Evolutionary conservation across 1,284 basidiomycete genomes (phyloP).

Genomic region (Takashimella koratensis): DNA sequence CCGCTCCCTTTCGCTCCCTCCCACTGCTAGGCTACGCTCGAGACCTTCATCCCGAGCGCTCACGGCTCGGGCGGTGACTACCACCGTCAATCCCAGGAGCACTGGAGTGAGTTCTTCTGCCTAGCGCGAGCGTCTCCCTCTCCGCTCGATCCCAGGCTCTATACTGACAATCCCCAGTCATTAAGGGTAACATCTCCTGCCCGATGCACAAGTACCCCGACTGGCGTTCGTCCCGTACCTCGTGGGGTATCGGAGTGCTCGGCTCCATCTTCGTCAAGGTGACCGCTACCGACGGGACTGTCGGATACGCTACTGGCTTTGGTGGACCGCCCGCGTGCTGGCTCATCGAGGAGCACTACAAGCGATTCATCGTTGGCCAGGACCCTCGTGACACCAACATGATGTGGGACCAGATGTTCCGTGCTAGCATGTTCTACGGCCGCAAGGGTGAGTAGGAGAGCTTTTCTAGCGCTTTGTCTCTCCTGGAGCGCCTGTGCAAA

Average conservation of each 20-base stretch:
- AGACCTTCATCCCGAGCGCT: slow-evolving; percentile 50
- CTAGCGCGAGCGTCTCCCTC: neutral
- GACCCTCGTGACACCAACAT: slow-evolving; percentile 54
- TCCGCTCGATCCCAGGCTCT: neutral
- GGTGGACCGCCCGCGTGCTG: slow-evolving; percentile 57
- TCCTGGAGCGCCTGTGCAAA: neutral
- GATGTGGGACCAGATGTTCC: slow-evolving; percentile 53
- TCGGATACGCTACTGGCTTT: slow-evolving; percentile 55
- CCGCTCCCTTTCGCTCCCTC: neutral
- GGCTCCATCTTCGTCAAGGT: slow-evolving; percentile 55
- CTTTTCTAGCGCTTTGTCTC: too few relatives aligned
- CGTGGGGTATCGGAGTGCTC: slow-evolving; percentile 50
- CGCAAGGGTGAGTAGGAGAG: slow-evolving; percentile 47
- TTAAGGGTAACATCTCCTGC: slow-evolving; percentile 48
- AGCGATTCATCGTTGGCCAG: slow-evolving; percentile 55
- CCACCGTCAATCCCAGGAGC: slow-evolving; percentile 48
- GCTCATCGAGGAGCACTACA: slow-evolving; percentile 56
- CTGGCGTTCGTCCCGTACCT: slow-evolving; percentile 52
- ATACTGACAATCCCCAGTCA: slow-evolving; percentile 35
- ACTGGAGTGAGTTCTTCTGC: slow-evolving; percentile 41
- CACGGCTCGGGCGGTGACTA: slow-evolving; percentile 56
- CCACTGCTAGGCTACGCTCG: slow-evolving; percentile 39
- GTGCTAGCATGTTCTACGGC: slow-evolving; percentile 55
- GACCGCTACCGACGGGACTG: slow-evolving; percentile 53
- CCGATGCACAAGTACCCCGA: slow-evolving; percentile 54